Conservation (phyloP, 805 yeast species). For the Suhomyces faveliae region DNA sequence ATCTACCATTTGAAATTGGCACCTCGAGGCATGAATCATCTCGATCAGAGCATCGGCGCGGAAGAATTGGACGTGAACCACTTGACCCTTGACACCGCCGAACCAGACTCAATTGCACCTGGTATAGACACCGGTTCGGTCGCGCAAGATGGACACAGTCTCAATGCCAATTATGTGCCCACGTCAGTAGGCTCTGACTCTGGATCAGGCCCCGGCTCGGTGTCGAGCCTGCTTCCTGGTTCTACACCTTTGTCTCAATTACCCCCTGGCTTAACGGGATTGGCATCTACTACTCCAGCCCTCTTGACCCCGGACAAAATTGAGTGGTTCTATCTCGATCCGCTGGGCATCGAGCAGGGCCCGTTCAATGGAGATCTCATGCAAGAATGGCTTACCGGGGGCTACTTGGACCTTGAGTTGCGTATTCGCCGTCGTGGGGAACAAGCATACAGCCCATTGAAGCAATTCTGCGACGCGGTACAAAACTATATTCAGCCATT, state of each 20-base stretch:
- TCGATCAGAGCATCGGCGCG: background rate
- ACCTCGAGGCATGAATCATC: background rate
- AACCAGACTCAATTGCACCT: background rate
- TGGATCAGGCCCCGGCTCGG: background rate
- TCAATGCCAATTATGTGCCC: background rate
- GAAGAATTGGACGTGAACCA: background rate
- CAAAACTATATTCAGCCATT: constrained; percentile 61
- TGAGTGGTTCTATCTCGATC: constrained; percentile 74
- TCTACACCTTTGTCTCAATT: background rate
- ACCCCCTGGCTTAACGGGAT: constrained; percentile 10
- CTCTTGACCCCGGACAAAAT: constrained; percentile 41
- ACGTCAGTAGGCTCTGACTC: background rate
- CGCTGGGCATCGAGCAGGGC: constrained; percentile 70
- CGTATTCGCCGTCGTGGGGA: constrained; percentile 61
- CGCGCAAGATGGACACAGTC: background rate
- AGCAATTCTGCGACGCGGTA: constrained; percentile 49
- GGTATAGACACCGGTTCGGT: background rate
- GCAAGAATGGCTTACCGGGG: constrained; percentile 73
- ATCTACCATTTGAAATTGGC: constrained; percentile 37
- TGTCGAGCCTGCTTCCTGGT: background rate
- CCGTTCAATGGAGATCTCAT: constrained; percentile 72
- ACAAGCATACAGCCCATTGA: constrained; percentile 46
- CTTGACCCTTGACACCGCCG: background rate
- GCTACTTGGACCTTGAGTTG: constrained; percentile 56
- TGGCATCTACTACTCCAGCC: constrained; percentile 2